Evolutionary conservation across 331 rosid species (phyloP).

Genomic region (Pyracantha coccinea): DNA sequence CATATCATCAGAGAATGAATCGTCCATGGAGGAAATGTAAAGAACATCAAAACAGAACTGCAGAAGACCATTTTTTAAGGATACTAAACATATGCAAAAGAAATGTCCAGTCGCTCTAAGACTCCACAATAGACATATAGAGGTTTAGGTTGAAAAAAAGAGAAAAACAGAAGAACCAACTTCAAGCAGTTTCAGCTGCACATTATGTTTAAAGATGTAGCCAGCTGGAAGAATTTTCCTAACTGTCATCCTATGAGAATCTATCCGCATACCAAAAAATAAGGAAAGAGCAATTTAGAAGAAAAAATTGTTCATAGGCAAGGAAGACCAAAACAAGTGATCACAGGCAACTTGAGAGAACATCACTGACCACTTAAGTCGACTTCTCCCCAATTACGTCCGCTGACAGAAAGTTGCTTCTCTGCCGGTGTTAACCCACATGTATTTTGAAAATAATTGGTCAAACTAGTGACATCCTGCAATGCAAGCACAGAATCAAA

Average conservation of each 20-base stretch:
- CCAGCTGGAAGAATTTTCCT: background rate
- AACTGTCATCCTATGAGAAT: background rate
- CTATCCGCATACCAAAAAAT: background rate
- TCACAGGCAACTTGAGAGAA: constrained; percentile 6
- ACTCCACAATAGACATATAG: background rate
- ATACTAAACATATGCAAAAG: background rate
- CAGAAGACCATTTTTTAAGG: background rate
- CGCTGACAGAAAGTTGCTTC: constrained; percentile 90
- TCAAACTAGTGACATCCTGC: constrained; percentile 75
- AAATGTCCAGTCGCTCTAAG: background rate
- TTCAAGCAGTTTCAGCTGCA: background rate
- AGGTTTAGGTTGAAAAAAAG: background rate
- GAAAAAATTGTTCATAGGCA: background rate
- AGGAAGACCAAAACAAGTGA: background rate
- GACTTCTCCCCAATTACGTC: constrained; percentile 98
- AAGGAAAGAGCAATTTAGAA: background rate
- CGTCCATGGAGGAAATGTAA: background rate
- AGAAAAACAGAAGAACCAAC: background rate
- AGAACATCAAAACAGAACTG: background rate
- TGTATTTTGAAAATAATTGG: constrained; percentile 67
- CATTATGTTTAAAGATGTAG: background rate
- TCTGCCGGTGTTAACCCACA: constrained; percentile 72
- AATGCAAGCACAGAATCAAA: constrained; percentile 7
- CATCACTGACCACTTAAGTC: constrained; percentile 71
- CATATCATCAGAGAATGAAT: background rate